These are phyloP conservation scores for Russula ochroleuca DNA, from an alignment of 768 basidiomycete genomes.

Conservation along the genomic window DNA sequence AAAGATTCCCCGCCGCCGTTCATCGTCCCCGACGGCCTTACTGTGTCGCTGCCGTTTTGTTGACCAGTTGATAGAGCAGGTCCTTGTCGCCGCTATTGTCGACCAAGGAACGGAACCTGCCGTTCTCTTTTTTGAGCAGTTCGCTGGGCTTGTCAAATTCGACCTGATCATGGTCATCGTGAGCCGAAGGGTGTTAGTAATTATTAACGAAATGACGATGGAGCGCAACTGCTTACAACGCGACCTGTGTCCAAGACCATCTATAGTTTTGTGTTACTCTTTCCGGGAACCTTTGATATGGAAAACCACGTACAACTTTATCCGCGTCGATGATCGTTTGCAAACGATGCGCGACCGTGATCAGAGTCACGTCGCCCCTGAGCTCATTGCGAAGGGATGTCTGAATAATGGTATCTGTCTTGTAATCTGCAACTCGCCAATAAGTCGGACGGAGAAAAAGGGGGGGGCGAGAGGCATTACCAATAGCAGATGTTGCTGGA, in stretches of 20 bases:
- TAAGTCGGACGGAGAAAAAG: not conserved
- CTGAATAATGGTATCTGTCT: slow-evolving; percentile 56
- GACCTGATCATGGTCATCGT: slow-evolving; percentile 28
- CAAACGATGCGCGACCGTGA: slow-evolving; percentile 59
- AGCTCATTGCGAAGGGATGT: slow-evolving; percentile 47
- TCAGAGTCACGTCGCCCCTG: slow-evolving; percentile 43
- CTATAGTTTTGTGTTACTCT: slow-evolving; percentile 26
- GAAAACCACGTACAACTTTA: slow-evolving; percentile 42
- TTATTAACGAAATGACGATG: not conserved
- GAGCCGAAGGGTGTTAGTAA: too few relatives aligned
- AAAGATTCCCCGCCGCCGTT: not conserved
- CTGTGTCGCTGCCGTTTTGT: not conserved
- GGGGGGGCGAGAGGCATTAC: slow-evolving; percentile 23
- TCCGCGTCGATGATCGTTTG: slow-evolving; percentile 61
- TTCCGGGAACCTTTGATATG: not conserved
- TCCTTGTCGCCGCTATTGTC: slow-evolving; percentile 41
- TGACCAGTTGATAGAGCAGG: slow-evolving; percentile 34
- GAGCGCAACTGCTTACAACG: slow-evolving; percentile 37
- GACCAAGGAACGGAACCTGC: slow-evolving; percentile 37
- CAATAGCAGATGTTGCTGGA: slow-evolving; percentile 46
- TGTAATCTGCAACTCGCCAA: slow-evolving; percentile 41
- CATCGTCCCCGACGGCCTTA: not conserved
- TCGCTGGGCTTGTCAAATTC: slow-evolving; percentile 47
- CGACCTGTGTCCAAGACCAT: slow-evolving; percentile 44
- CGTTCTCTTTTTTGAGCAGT: slow-evolving; percentile 38